phyloP scores from a whole-genome alignment of 2,329 filamentous ascomycete genomes.

The Nectriaceae sp. region DNA sequence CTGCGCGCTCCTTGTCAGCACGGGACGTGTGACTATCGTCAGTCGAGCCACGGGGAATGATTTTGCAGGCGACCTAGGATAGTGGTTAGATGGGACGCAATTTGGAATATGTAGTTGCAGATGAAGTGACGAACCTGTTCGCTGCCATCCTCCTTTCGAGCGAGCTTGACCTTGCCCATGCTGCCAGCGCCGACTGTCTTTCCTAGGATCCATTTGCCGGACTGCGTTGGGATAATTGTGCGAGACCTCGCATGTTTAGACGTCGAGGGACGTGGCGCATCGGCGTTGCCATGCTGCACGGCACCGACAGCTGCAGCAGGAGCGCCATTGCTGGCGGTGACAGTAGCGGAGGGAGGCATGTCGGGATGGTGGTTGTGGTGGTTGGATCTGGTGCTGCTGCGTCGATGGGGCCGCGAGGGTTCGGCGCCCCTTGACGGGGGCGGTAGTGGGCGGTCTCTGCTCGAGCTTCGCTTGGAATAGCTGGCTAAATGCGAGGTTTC shows the following conservation, averaged over 20 bases:
- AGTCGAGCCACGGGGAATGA: constrained; percentile 86
- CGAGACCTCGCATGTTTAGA: constrained; percentile 58
- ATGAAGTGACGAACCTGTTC: constrained; percentile 70
- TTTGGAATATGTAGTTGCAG: too few species aligned
- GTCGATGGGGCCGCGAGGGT: constrained; percentile 47
- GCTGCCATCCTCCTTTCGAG: constrained; percentile 83
- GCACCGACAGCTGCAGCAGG: constrained; percentile 40
- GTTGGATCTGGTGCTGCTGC: constrained; percentile 52
- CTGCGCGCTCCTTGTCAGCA: constrained; percentile 82
- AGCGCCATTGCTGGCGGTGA: constrained; percentile 52
- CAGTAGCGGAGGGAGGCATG: constrained; percentile 52
- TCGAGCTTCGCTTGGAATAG: constrained; percentile 64
- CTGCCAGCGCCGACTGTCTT: constrained; percentile 97
- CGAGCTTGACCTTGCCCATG: constrained; percentile 98
- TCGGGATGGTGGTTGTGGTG: constrained; percentile 41
- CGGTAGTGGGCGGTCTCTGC: constrained; percentile 56
- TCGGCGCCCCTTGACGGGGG: constrained; percentile 56
- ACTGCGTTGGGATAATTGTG: constrained; percentile 86
- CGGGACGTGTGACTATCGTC: constrained; percentile 77
- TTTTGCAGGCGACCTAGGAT: constrained; percentile 87
- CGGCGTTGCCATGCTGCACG: constrained; percentile 33
- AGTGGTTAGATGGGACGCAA: constrained; percentile 17
- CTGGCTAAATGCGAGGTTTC: constrained; percentile 68
- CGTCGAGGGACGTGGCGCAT: constrained; percentile 42
- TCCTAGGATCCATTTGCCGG: constrained; percentile 91